A percentile compares a stretch with the other conserved stretches of the same genome.
Evolutionary conservation across 2,329 filamentous ascomycete genomes (phyloP).

Genomic region (Pseudogymnoascus sp.): DNA sequence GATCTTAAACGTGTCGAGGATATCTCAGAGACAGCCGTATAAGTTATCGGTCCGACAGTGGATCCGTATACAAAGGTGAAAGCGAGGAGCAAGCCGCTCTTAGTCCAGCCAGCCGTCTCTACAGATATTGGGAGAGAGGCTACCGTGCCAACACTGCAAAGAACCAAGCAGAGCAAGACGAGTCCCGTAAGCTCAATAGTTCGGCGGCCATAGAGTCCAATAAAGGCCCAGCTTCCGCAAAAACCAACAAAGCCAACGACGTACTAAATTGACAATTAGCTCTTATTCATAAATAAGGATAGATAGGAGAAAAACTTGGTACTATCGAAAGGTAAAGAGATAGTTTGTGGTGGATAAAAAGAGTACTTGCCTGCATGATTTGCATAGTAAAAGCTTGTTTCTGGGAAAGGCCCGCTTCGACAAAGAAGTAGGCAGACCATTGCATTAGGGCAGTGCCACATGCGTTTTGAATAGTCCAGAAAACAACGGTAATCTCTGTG

Average conservation of each 20-base stretch:
- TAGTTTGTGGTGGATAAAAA: background rate
- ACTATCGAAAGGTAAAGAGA: background rate
- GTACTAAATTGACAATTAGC: conserved; percentile 15
- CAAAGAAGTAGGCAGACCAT: conserved; percentile 54
- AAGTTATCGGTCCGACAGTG: conserved; percentile 81
- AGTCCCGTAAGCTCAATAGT: conserved; percentile 15
- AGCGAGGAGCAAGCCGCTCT: conserved; percentile 59
- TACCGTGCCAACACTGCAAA: conserved; percentile 39
- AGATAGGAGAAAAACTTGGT: background rate
- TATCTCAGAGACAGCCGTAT: conserved; percentile 78
- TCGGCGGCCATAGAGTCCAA: conserved; percentile 26
- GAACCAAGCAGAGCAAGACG: conserved; percentile 22
- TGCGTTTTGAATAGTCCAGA: conserved; percentile 54
- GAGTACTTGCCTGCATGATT: conserved; percentile 24
- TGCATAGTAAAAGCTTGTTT: conserved; percentile 44
- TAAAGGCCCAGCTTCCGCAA: conserved; percentile 41
- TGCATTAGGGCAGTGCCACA: conserved; percentile 55
- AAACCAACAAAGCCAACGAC: conserved; percentile 25
- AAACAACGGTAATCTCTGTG: conserved; percentile 46
- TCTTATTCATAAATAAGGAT: background rate
- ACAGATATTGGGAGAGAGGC: conserved; percentile 33
- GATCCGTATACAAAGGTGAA: conserved; percentile 81
- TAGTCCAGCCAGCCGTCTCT: conserved; percentile 34
- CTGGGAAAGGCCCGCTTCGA: conserved; percentile 42
- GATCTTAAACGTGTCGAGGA: conserved; percentile 77